These are phyloP conservation scores for Pinus tabuliformis DNA, from an alignment of 75 land plant species.

Conservation along the genomic window DNA sequence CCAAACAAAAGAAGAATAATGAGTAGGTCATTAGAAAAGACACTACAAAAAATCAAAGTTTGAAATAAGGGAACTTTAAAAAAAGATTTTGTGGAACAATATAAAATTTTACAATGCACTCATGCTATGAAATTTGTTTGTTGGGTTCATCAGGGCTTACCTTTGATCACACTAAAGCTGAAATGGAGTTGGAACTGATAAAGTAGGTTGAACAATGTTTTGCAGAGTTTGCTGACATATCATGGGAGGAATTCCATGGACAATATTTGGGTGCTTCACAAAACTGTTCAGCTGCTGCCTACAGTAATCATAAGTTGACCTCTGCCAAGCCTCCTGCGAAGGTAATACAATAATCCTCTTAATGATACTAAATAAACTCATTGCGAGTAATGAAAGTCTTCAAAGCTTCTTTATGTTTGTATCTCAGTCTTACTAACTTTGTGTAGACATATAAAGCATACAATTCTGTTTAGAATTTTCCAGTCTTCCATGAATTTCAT, in stretches of 20 bases:
- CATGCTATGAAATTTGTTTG: neutral
- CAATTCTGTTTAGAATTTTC: neutral
- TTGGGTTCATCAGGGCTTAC: too few species aligned
- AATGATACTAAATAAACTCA: too few species aligned
- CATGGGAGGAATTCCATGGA: conserved; percentile 82
- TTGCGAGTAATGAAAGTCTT: neutral
- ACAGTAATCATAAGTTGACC: conserved; percentile 62
- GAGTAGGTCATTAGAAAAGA: too few species aligned
- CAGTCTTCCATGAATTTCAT: neutral
- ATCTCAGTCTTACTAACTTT: neutral
- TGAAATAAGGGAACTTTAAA: too few species aligned
- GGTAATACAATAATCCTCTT: conserved; percentile 27
- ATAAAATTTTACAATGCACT: too few species aligned
- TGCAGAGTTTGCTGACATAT: conserved; percentile 88
- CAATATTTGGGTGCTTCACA: conserved; percentile 65
- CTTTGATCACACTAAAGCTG: neutral
- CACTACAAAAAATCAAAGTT: too few species aligned
- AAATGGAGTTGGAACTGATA: neutral
- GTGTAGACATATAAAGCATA: neutral
- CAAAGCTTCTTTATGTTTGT: neutral
- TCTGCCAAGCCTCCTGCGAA: conserved; percentile 50
- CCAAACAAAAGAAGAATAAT: too few species aligned
- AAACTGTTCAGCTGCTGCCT: conserved; percentile 96
- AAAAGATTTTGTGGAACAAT: too few species aligned
- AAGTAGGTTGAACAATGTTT: neutral